Conservation (phyloP, 345 rosid species). For the Laguncularia racemosa region DNA sequence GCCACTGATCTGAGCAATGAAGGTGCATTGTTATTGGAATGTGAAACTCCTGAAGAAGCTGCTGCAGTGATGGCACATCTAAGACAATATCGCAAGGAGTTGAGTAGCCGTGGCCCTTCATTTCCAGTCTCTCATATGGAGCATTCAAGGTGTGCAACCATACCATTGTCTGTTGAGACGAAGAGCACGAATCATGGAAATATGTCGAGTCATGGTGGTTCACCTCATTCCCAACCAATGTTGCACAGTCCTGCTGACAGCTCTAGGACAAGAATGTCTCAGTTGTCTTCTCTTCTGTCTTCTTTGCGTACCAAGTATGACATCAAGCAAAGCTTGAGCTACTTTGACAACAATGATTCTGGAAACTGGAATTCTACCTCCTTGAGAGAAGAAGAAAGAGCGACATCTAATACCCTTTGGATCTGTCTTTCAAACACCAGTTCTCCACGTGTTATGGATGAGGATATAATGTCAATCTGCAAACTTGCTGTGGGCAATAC, state of each 20-base stretch:
- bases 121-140: conserved; percentile 53
- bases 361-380: conserved; percentile 14
- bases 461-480: conserved; percentile 39
- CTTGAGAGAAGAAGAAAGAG: conserved; percentile 23
- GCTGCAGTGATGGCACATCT: conserved; percentile 78
- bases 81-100: conserved; percentile 59
- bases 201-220: conserved; percentile 30
- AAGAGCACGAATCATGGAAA: conserved; percentile 30
- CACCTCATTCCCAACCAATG: conserved; percentile 35
- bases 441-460: conserved; percentile 30
- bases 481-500: conserved; percentile 25
- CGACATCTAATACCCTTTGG: conserved; percentile 33
- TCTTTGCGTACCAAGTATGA: conserved; percentile 33
- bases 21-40: conserved; percentile 84
- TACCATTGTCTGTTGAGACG: conserved; percentile 25
- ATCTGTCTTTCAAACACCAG: conserved; percentile 26
- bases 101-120: conserved; percentile 35
- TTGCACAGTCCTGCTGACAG: conserved; percentile 40
- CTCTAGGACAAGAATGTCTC: conserved; percentile 33
- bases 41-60: conserved; percentile 89
- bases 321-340: conserved; percentile 18
- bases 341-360: conserved; percentile 17
- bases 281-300: conserved; percentile 35
- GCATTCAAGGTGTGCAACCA: conserved; percentile 40
- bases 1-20: conserved; percentile 71